phyloP scores from a whole-genome alignment of 352 stramenopile species.

The Globisporangium takayamanum region DNA sequence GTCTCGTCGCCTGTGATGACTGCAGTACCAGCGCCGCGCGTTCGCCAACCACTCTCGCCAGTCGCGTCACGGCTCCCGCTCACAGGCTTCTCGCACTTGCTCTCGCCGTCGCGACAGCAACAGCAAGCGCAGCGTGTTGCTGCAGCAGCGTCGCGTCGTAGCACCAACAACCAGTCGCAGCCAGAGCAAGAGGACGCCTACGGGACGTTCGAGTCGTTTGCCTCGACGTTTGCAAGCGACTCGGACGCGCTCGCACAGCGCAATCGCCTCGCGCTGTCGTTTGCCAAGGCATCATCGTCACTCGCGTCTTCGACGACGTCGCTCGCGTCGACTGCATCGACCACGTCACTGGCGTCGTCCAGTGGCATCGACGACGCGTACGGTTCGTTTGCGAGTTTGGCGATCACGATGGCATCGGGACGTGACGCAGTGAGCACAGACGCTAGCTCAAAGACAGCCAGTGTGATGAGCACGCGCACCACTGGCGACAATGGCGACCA shows the following conservation, averaged over 20 bases:
- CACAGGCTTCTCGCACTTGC: background rate
- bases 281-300: constrained; percentile 4
- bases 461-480: too few relatives aligned
- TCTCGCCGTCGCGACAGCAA: constrained; percentile 3
- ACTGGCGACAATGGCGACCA: constrained; percentile 9
- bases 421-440: too few relatives aligned
- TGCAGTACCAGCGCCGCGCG: background rate
- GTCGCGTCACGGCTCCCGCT: background rate
- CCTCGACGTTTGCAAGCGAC: constrained; percentile 8
- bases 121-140: background rate
- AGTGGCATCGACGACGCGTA: constrained; percentile 15
- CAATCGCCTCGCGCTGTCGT: constrained; percentile 9
- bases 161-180: background rate
- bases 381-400: constrained; percentile 19
- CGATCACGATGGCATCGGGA: constrained; percentile 7
- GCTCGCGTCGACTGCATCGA: constrained; percentile 4
- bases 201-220: constrained; percentile 17
- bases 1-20: background rate
- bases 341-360: background rate
- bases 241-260: constrained; percentile 12
- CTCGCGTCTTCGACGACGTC: background rate
- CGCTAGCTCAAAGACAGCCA: too few relatives aligned
- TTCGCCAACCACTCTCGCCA: background rate
- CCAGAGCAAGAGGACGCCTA: constrained; percentile 7
- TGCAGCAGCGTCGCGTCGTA: constrained; percentile 1